These are phyloP conservation scores for Solanum chacoense DNA, from an alignment of 305 asterid genomes.

Conservation along the genomic window DNA sequence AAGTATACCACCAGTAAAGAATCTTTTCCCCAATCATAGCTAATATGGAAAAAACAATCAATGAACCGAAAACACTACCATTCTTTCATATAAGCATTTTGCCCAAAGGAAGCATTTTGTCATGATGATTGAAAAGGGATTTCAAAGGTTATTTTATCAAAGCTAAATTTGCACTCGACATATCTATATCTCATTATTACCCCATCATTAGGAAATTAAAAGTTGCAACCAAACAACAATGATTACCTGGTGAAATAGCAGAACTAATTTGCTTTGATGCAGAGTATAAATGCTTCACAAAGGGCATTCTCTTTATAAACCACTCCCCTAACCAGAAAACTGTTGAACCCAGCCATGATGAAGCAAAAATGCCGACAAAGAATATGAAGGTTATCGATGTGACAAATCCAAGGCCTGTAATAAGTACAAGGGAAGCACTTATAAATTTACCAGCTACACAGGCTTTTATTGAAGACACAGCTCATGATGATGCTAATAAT, in stretches of 20 bases:
- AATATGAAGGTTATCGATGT: conserved; percentile 72
- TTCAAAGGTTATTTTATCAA: not conserved
- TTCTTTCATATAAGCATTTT: not conserved
- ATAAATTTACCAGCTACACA: not conserved
- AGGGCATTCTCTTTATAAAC: conserved; percentile 91
- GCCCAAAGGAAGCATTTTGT: not conserved
- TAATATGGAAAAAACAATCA: not conserved
- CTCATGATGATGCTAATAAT: not conserved
- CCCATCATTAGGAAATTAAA: not conserved
- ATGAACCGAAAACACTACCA: not conserved
- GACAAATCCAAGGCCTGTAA: conserved; percentile 91
- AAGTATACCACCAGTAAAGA: not conserved
- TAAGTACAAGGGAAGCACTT: conserved; percentile 16
- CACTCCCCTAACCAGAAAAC: conserved; percentile 89
- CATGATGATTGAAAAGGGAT: not conserved
- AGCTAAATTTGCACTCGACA: not conserved
- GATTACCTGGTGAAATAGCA: conserved; percentile 85
- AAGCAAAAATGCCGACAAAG: conserved; percentile 84
- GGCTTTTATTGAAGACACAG: not conserved
- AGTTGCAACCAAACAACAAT: not conserved
- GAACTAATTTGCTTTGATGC: conserved; percentile 93
- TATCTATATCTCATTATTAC: not conserved
- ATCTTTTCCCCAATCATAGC: not conserved
- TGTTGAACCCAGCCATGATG: conserved; percentile 92
- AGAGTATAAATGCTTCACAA: conserved; percentile 70